These are phyloP conservation scores for Fraxinus nigra DNA, from an alignment of 305 asterid genomes.

Conservation along the genomic window DNA sequence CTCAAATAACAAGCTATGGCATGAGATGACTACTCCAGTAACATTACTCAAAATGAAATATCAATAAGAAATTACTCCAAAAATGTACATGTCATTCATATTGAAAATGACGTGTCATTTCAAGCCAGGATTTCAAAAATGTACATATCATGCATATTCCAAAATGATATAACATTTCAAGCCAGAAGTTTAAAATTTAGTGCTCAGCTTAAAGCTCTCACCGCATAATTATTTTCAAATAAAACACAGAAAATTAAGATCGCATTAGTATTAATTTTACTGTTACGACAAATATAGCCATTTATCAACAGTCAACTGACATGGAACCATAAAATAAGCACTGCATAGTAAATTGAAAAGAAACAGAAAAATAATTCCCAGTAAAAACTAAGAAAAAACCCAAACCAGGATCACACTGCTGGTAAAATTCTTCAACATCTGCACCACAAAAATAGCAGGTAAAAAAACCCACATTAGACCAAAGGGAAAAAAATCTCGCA, in stretches of 20 bases:
- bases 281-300: background rate
- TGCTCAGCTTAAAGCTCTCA: background rate
- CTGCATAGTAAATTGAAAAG: background rate
- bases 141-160: background rate
- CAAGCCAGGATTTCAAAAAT: background rate
- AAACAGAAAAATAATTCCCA: background rate
- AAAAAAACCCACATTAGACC: background rate
- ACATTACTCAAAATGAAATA: background rate
- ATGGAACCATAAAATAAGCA: conserved; percentile 15
- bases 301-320: conserved; percentile 2
- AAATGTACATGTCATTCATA: background rate
- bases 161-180: background rate
- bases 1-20: background rate
- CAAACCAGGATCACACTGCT: conserved; percentile 52
- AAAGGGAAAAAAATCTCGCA: background rate
- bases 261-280: background rate
- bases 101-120: background rate
- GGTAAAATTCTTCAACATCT: conserved; percentile 50
- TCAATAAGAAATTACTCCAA: background rate
- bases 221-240: background rate
- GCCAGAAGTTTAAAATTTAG: background rate
- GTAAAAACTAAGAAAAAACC: background rate
- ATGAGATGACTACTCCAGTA: background rate
- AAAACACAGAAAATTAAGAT: background rate
- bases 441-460: conserved; percentile 21